phyloP scores from a whole-genome alignment of 1,139 yeast species.

The Blastobotrys persicus region DNA sequence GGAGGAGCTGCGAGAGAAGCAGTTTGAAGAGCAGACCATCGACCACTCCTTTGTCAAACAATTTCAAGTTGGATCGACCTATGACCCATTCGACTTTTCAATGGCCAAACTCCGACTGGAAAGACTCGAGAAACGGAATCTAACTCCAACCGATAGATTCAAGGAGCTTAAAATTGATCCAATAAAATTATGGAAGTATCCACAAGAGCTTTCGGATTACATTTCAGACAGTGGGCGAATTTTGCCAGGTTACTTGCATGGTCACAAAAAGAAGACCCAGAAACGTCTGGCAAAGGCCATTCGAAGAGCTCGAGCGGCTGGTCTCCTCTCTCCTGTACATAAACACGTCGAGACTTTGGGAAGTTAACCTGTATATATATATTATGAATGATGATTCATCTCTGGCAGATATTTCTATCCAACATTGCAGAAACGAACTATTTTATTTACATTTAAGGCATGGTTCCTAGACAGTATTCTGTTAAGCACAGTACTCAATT shows the following conservation, averaged over 20 bases:
- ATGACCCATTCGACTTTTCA: conserved; percentile 35
- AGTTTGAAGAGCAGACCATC: conserved; percentile 18
- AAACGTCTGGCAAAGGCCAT: conserved; percentile 61
- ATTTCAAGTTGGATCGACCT: conserved; percentile 29
- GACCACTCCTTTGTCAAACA: conserved; percentile 28
- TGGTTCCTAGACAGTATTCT: no score
- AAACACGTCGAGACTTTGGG: conserved; percentile 27
- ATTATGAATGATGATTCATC: not conserved
- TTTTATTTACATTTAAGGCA: no score
- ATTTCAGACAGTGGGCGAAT: conserved; percentile 64
- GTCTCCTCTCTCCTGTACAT: conserved; percentile 63
- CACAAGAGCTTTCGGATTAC: conserved; percentile 56
- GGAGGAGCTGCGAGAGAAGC: conserved; percentile 1
- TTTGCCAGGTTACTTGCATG: conserved; percentile 56
- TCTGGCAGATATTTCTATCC: no score
- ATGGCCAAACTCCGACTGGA: conserved; percentile 27
- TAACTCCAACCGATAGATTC: conserved; percentile 25
- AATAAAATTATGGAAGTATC: conserved; percentile 38
- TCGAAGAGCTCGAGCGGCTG: conserved; percentile 65
- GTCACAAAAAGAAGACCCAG: conserved; percentile 58
- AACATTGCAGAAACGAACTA: no score
- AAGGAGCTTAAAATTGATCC: conserved; percentile 31
- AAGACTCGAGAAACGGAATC: conserved; percentile 28
- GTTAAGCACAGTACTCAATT: no score
- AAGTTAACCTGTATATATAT: not conserved